Evolutionary conservation across 208 protist genomes (phyloP).

Genomic region (Trypanosoma cruzi): DNA sequence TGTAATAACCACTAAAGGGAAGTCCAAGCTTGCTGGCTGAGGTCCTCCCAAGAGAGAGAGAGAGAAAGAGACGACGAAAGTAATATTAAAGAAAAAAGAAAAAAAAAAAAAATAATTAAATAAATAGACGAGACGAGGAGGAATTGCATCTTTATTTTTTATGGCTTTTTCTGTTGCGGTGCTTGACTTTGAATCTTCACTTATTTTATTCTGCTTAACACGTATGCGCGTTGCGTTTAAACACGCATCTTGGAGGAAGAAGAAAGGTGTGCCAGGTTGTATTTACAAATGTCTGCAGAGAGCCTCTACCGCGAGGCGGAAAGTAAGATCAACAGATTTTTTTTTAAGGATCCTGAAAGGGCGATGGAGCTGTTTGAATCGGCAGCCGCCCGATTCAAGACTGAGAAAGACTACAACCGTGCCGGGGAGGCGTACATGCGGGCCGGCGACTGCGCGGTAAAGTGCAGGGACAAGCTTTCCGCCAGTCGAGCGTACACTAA

Average conservation of each 20-base stretch:
- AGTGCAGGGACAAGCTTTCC: slow-evolving; percentile 47
- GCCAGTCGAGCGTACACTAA: slow-evolving; percentile 55
- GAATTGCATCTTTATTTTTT: not conserved
- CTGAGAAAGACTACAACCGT: slow-evolving; percentile 73
- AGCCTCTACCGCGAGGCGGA: slow-evolving; percentile 64
- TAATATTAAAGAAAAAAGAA: not conserved
- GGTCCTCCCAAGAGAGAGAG: not conserved
- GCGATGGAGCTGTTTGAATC: slow-evolving; percentile 83
- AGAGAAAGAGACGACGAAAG: not conserved
- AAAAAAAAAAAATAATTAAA: too few species aligned
- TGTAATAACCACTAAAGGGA: slow-evolving; percentile 3
- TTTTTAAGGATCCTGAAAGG: slow-evolving; percentile 86
- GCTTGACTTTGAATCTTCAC: too few species aligned
- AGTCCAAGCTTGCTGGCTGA: not conserved
- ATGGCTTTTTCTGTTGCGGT: not conserved
- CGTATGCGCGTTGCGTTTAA: not conserved
- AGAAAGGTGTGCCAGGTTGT: not conserved
- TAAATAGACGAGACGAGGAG: not conserved
- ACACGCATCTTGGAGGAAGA: not conserved
- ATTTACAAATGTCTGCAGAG: slow-evolving; percentile 42
- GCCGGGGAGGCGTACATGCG: slow-evolving; percentile 78
- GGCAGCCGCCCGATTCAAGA: slow-evolving; percentile 68
- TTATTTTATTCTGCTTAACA: not conserved
- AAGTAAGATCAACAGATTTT: slow-evolving; percentile 75
- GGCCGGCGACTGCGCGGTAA: slow-evolving; percentile 68